phyloP scores from a whole-genome alignment of 1,284 basidiomycete genomes.

The Meira miltonrushii region DNA sequence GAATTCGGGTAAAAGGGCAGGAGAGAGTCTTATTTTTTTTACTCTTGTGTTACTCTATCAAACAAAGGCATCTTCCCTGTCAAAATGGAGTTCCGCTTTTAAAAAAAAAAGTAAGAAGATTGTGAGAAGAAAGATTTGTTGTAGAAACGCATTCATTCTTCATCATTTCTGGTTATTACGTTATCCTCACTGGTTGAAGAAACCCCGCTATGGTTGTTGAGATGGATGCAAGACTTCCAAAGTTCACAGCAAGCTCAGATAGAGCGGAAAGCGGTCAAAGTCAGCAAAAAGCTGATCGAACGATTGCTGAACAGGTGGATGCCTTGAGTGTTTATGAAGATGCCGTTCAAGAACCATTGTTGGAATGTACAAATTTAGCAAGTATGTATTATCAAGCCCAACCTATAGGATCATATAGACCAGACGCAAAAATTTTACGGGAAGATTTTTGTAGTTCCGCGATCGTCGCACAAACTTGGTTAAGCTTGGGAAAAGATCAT shows the following conservation, averaged over 20 bases:
- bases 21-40: no score
- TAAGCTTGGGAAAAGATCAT: conserved; percentile 18
- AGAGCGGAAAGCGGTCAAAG: no score
- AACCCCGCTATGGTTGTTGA: background rate
- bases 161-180: no score
- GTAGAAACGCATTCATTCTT: no score
- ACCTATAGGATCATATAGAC: conserved; percentile 18
- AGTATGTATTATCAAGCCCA: conserved; percentile 33
- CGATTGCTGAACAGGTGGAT: conserved; percentile 4
- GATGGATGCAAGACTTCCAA: background rate
- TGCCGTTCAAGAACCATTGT: conserved; percentile 37
- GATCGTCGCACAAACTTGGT: conserved; percentile 35
- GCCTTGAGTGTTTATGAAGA: conserved; percentile 28
- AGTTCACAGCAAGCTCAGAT: no score
- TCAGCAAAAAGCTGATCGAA: background rate
- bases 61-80: no score
- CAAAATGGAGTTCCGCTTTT: no score
- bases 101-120: no score
- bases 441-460: conserved; percentile 42
- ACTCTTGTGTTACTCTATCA: no score
- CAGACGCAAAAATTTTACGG: conserved; percentile 29
- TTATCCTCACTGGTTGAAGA: no score
- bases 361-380: conserved; percentile 37
- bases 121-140: no score
- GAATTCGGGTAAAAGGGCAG: no score